Percentiles rank a stretch among this genome's conserved stretches.
phyloP scores from a whole-genome alignment of 164 flowering plant species.

The Warburgia ugandensis region DNA sequence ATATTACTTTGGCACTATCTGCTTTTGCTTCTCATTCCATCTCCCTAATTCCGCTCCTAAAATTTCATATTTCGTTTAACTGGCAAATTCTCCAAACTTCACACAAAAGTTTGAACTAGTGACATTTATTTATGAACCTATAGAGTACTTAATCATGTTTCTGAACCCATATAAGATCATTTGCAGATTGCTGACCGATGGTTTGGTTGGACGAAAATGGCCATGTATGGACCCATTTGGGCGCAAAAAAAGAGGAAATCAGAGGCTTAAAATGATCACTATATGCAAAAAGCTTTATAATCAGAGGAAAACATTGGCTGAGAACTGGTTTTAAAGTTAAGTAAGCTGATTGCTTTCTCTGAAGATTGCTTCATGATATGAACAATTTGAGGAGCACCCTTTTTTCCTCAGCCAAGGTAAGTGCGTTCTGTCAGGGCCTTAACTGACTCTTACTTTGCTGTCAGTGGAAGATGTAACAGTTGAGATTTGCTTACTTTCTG shows the following conservation, averaged over 20 bases:
- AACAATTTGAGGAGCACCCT: neutral
- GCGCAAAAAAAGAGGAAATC: constrained; percentile 59
- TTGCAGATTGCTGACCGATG: constrained; percentile 72
- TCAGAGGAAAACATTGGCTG: constrained; percentile 4
- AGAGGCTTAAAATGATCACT: constrained; percentile 1
- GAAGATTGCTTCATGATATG: neutral
- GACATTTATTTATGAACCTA: neutral
- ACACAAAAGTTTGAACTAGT: no score
- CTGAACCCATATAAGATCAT: neutral
- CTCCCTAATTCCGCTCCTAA: no score
- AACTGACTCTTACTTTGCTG: neutral
- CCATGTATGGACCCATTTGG: constrained; percentile 92
- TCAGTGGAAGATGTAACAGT: no score
- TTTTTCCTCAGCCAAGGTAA: neutral
- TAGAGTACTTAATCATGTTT: neutral
- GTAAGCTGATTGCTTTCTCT: neutral
- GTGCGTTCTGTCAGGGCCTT: no score
- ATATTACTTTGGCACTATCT: no score
- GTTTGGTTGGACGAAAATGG: constrained; percentile 87
- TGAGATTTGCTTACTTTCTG: neutral
- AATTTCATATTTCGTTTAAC: no score
- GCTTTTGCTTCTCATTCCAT: neutral
- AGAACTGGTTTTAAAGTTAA: neutral
- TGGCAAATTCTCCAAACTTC: no score
- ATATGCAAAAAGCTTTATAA: constrained; percentile 2